Evolutionary conservation across 1,284 basidiomycete genomes (phyloP), one percentile per base, ranked within the genome.

Genomic region (Pseudozyma pruni): DNA sequence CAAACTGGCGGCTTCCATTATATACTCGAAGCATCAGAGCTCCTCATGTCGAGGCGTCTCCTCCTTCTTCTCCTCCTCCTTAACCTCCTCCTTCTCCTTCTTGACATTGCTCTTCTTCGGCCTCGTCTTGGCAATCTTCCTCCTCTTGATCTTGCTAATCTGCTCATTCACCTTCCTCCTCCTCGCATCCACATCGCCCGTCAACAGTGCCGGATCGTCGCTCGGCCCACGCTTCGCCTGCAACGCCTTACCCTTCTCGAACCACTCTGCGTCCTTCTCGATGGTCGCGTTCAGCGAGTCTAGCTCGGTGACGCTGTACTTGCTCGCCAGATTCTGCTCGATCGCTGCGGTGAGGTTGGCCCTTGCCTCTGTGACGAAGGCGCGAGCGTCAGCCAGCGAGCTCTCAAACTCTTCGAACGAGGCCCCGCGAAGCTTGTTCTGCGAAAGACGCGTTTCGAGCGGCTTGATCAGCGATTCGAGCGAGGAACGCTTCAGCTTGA

Each of bases 391-490:
- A 25, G 80, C 77, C 73, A 88, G 84, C 8, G 86, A 86, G 86
- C 90, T 84, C 88, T 92, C 80, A 89, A 90, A 73, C 85, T 89
- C 81, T 84, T 87, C 64, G 39, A 86, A 75, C 1, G 86, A 83
- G 86, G 90, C 86, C 86, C 91, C 73, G 6, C 87, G 85, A 17
- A 89, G 88, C 72, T 90, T 88, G 52, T 90, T 90, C 84, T 98
- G 94, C 80, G 88, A 87, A 84, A 94, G 91, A 11, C 96, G 90
- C 78, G 89, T 87, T 40, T 91, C 87, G 57, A 97, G 89, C 2
- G 93, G 92, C 41, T 86, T 85, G 81, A 97, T 93, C 59, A 94
- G 84, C 38, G 86, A 84, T 91, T 96, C 93, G 19, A 98, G 84
- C 14, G 87, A 88, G 35, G 87, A 86, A 46, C 62, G 62, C 50